phyloP scores from a whole-genome alignment of 768 basidiomycete species.

The Suillus occidentalis region DNA sequence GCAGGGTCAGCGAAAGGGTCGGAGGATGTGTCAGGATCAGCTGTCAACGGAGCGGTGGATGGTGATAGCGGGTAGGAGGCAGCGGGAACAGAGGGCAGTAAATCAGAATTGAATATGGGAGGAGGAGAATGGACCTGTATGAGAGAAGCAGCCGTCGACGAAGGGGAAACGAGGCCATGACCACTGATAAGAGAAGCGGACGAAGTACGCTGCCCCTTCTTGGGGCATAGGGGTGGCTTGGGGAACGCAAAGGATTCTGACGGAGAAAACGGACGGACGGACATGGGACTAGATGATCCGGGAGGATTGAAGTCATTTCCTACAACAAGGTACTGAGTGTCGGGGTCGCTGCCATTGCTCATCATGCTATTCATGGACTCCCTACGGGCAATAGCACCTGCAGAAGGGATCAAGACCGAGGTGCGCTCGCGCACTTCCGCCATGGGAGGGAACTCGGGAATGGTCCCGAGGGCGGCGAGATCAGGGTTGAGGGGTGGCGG shows the following conservation, averaged over 20 bases:
- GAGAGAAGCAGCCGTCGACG: slow-evolving; percentile 20
- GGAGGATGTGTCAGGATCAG: slow-evolving; percentile 2
- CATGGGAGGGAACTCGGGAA: slow-evolving; percentile 52
- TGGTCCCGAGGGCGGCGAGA: slow-evolving; percentile 8
- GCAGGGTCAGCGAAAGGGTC: slow-evolving; percentile 38
- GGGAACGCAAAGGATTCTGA: slow-evolving; percentile 72
- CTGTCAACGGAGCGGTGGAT: neutral
- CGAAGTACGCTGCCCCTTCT: neutral
- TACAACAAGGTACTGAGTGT: slow-evolving; percentile 43
- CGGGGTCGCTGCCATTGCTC: slow-evolving; percentile 36
- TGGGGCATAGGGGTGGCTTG: slow-evolving; percentile 46
- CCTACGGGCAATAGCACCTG: slow-evolving; percentile 25
- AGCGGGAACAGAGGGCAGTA: slow-evolving; percentile 16
- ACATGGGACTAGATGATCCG: slow-evolving; percentile 52
- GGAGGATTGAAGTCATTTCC: slow-evolving; percentile 22
- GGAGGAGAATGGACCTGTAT: slow-evolving; percentile 19
- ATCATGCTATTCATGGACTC: slow-evolving; percentile 43
- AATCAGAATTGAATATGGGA: slow-evolving; percentile 16
- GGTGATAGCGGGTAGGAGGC: slow-evolving; percentile 14
- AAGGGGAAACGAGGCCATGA: slow-evolving; percentile 5
- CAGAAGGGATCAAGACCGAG: slow-evolving; percentile 23
- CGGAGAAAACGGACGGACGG: slow-evolving; percentile 64
- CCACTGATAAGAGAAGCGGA: neutral
- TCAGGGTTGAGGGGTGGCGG: slow-evolving; percentile 15
- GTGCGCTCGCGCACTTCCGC: slow-evolving; percentile 50